Evolutionary conservation across 306 rosid species (phyloP).

Genomic region (Lathyrus tuberosus): DNA sequence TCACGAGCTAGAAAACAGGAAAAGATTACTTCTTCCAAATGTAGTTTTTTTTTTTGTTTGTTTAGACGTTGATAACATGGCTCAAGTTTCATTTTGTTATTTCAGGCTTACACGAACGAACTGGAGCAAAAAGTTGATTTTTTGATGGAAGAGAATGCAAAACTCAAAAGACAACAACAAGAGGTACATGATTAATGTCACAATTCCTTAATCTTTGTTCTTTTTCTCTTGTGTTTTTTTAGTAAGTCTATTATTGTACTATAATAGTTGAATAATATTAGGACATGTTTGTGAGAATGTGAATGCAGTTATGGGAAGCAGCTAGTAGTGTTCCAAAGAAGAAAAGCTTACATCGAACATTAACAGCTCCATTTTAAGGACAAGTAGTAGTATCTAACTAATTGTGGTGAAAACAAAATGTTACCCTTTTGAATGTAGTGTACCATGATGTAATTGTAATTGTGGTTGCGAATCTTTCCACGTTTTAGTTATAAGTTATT

Average conservation of each 20-base stretch:
- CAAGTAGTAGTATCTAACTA: background rate
- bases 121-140: constrained; percentile 61
- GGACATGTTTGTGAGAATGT: background rate
- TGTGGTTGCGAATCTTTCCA: constrained; percentile 11
- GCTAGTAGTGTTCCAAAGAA: constrained; percentile 48
- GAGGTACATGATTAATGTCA: constrained; percentile 45
- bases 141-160: constrained; percentile 71
- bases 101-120: constrained; percentile 88
- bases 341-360: constrained; percentile 56
- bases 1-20: constrained; percentile 95
- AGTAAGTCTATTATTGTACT: background rate
- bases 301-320: constrained; percentile 55
- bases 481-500: background rate
- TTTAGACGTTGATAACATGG: too few species aligned
- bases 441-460: constrained; percentile 23
- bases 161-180: constrained; percentile 61
- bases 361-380: constrained; percentile 84
- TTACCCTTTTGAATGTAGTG: constrained; percentile 35
- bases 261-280: background rate
- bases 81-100: background rate
- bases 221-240: background rate
- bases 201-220: background rate
- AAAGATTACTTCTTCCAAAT: background rate
- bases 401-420: background rate
- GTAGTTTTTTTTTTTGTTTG: too few species aligned